Base-by-base conservation (phyloP, 345 rosid species). In the Toxicodendron radicans region DNA sequence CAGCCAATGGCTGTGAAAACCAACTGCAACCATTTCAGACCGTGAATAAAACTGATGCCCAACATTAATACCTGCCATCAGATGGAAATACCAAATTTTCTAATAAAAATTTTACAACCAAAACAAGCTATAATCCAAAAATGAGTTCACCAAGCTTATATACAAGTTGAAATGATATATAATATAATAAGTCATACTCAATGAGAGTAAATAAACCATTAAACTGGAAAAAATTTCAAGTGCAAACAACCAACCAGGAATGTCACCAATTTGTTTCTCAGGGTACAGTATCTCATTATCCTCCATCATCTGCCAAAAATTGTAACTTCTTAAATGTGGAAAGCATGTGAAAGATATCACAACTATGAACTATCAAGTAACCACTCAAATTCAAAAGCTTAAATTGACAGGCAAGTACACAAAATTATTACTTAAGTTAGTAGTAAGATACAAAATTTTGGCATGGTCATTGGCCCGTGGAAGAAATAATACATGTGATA, bases 1-100 rank as follows among this genome's bases (percentile, higher is more conserved):
- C 84, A 95, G 79, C 99, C 98, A 95, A 61, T 95, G 99, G 77
- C 86, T 79, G 73, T 93, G 99, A 68, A 95, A 84, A 60, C 99
- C 99, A 70, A 93, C 81, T 20, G 81, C 98, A 68, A 84, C 91
- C 98, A 95, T 95, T 86, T 93, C 98, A 63, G 97, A 93, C 71
- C 99, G 83, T 64, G 99, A 95, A 75, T 81, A 95, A 67, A 95
- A 95, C 51, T 81, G 94, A 75, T 93, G 95, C 46, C 99, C 99
- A 64, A 91, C 97, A 27, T 83, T 76, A 73, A 95, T 81, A 71
- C 99, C 99, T 95, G 79, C 45, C 80, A 87, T 68, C 59, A 78
- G 43, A 24, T 67, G 64, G 14, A 60, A 27, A 38, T 8, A 38
- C 43, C 43, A 38, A 38, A 38, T 9, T 3, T 24, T 13, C 33